Percentiles rank a stretch among this genome's conserved stretches.
phyloP scores from a whole-genome alignment of 2,329 filamentous ascomycete species.

The Sporothrix euskadiensis region DNA sequence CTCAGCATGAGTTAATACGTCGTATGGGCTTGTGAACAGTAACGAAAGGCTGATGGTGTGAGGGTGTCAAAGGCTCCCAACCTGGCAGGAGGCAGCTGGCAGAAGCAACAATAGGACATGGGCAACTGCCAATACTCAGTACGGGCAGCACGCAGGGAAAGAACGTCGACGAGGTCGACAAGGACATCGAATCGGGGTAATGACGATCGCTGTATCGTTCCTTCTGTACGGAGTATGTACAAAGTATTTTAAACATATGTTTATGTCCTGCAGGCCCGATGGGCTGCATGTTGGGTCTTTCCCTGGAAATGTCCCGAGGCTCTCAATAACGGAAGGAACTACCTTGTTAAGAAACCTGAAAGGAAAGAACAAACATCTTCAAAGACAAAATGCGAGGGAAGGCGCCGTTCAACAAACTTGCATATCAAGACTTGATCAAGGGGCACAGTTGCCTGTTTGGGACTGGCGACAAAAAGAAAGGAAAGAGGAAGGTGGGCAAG shows the following conservation, averaged over 20 bases:
- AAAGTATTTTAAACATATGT: too few species aligned
- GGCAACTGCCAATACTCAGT: background rate
- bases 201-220: background rate
- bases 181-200: background rate
- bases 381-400: background rate
- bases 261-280: too few species aligned
- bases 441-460: slow-evolving; percentile 20
- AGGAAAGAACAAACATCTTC: background rate
- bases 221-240: background rate
- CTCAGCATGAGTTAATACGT: background rate
- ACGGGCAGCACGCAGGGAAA: background rate
- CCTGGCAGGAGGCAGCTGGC: background rate
- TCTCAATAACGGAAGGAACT: background rate
- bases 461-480: background rate
- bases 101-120: background rate
- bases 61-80: background rate
- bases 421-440: background rate
- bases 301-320: background rate
- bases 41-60: background rate
- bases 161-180: background rate
- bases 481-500: background rate
- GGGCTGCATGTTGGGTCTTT: background rate
- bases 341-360: background rate
- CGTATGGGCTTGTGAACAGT: background rate
- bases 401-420: background rate